Evolutionary conservation across 345 rosid genomes (phyloP).

Genomic region (Rhizophora apiculata): DNA sequence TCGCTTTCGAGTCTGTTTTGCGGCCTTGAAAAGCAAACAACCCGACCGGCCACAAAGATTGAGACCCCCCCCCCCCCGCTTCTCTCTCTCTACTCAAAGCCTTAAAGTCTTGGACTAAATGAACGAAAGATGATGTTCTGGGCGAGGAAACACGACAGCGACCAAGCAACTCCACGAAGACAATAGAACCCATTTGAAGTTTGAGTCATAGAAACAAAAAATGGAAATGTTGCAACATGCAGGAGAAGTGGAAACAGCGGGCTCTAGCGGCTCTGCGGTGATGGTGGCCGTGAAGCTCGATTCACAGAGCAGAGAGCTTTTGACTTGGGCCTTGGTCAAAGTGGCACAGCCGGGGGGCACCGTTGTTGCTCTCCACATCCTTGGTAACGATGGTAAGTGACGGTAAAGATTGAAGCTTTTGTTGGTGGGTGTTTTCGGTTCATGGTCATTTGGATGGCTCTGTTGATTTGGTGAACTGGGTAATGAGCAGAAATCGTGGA

Average conservation of each 20-base stretch:
- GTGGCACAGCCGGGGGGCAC: constrained; percentile 29
- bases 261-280: constrained; percentile 34
- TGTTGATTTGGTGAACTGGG: constrained; percentile 14
- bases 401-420: neutral
- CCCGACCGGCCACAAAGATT: constrained; percentile 35
- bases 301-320: constrained; percentile 23
- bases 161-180: neutral
- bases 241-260: constrained; percentile 21
- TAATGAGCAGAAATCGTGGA: constrained; percentile 24
- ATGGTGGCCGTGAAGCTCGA: constrained; percentile 32
- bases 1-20: constrained; percentile 38
- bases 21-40: constrained; percentile 53
- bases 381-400: constrained; percentile 24
- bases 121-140: constrained; percentile 29
- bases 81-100: neutral
- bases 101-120: constrained; percentile 5
- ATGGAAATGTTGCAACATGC: constrained; percentile 41
- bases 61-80: constrained; percentile 7
- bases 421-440: neutral
- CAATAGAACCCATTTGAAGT: neutral
- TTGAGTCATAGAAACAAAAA: neutral
- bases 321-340: constrained; percentile 38
- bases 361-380: constrained; percentile 34
- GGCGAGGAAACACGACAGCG: constrained; percentile 25
- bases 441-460: constrained; percentile 1